phyloP scores from a whole-genome alignment of 768 basidiomycete genomes.

The Collybia sp. region DNA sequence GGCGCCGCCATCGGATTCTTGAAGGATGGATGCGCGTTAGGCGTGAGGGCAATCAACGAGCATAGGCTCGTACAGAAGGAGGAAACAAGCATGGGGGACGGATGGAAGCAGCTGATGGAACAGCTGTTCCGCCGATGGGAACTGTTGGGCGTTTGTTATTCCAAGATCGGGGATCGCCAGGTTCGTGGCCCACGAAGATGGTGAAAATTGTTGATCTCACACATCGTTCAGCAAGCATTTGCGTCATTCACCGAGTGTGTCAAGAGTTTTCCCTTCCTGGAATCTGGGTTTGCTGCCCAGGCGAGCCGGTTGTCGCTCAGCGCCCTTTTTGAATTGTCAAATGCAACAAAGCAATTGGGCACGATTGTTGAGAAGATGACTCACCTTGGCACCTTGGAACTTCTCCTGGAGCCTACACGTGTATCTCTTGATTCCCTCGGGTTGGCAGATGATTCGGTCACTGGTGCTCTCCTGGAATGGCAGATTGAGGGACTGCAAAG shows the following conservation, averaged over 20 bases:
- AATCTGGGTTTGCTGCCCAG: slow-evolving; percentile 31
- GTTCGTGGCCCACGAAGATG: slow-evolving; percentile 31
- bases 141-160: slow-evolving; percentile 71
- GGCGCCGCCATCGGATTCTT: slow-evolving; percentile 68
- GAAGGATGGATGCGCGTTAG: slow-evolving; percentile 53
- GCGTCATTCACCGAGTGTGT: slow-evolving; percentile 52
- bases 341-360: slow-evolving; percentile 49
- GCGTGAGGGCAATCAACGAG: slow-evolving; percentile 38
- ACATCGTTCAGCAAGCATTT: slow-evolving; percentile 45
- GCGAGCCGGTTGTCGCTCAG: slow-evolving; percentile 21
- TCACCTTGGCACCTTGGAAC: slow-evolving; percentile 62
- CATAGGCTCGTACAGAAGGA: slow-evolving; percentile 7
- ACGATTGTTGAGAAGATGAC: slow-evolving; percentile 62
- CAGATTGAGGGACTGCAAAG: slow-evolving; percentile 55
- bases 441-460: slow-evolving; percentile 22
- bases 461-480: slow-evolving; percentile 55
- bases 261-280: slow-evolving; percentile 46
- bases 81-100: slow-evolving; percentile 11
- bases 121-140: slow-evolving; percentile 76
- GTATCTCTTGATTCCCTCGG: slow-evolving; percentile 39
- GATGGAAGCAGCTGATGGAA: slow-evolving; percentile 61
- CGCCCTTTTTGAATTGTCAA: slow-evolving; percentile 34
- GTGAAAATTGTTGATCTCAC: slow-evolving; percentile 1
- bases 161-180: slow-evolving; percentile 73
- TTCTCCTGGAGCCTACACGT: slow-evolving; percentile 44